phyloP scores from a whole-genome alignment of 1,284 basidiomycete species.

The Athelia sp. region DNA sequence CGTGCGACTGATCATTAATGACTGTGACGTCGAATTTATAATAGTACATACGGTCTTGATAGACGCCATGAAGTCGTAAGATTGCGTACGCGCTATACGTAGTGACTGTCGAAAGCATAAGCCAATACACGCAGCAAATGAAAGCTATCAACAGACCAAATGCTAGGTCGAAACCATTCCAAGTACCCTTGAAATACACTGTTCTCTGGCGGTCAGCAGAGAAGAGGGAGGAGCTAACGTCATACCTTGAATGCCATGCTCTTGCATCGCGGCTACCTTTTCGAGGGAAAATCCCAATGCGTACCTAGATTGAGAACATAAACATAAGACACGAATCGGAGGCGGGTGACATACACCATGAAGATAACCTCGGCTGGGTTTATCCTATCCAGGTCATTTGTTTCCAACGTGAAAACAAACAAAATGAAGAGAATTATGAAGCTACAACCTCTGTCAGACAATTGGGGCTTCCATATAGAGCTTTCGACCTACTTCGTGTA shows the following conservation, averaged over 20 bases:
- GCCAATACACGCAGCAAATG: neutral
- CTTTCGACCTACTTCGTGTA: conserved; percentile 63
- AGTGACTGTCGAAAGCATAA: conserved; percentile 43
- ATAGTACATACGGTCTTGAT: conserved; percentile 45
- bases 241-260: conserved; percentile 82
- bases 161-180: conserved; percentile 89
- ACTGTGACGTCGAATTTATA: neutral
- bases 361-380: conserved; percentile 69
- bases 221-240: conserved; percentile 5
- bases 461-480: conserved; percentile 7
- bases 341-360: conserved; percentile 42
- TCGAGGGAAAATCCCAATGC: conserved; percentile 87
- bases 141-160: conserved; percentile 55
- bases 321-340: neutral
- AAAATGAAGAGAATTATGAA: conserved; percentile 81
- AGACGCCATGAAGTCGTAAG: conserved; percentile 70
- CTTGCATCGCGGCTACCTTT: conserved; percentile 90
- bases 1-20: conserved; percentile 1
- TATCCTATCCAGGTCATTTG: conserved; percentile 53
- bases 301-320: conserved; percentile 37
- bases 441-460: conserved; percentile 33
- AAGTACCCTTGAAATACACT: conserved; percentile 79
- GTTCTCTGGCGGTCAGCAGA: conserved; percentile 20
- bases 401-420: conserved; percentile 81
- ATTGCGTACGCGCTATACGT: conserved; percentile 73